Evolutionary conservation across 768 basidiomycete species (phyloP).

Genomic region (Tremella fuciformis): DNA sequence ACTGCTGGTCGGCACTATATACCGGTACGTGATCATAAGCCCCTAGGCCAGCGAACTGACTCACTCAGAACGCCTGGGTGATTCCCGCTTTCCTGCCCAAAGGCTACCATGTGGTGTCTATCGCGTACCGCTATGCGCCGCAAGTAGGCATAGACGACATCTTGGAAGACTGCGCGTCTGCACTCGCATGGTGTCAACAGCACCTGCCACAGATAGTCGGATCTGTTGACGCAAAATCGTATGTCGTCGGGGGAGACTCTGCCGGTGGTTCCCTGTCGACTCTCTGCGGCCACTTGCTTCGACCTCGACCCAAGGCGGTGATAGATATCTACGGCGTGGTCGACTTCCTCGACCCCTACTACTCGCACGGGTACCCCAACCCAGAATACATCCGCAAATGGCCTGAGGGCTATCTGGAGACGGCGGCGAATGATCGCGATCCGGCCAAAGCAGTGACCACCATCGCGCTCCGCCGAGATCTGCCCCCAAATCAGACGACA

Average conservation of each 20-base stretch:
- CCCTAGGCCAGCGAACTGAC: background rate
- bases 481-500: constrained; percentile 14
- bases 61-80: constrained; percentile 19
- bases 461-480: constrained; percentile 13
- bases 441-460: constrained; percentile 13
- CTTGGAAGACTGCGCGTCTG: constrained; percentile 15
- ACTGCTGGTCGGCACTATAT: background rate
- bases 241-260: constrained; percentile 29
- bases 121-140: constrained; percentile 26
- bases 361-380: background rate
- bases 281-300: constrained; percentile 5
- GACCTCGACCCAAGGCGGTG: constrained; percentile 15
- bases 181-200: constrained; percentile 21
- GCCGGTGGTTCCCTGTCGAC: constrained; percentile 26
- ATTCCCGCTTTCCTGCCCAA: constrained; percentile 16
- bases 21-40: constrained; percentile 9
- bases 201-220: constrained; percentile 21
- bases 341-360: constrained; percentile 19
- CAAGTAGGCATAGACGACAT: constrained; percentile 17
- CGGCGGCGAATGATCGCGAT: constrained; percentile 7
- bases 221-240: constrained; percentile 13
- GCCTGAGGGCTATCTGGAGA: constrained; percentile 5
- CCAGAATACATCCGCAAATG: background rate
- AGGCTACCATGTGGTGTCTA: constrained; percentile 29
- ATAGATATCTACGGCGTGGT: constrained; percentile 27